Evolutionary conservation across 2,329 filamentous ascomycete genomes (phyloP), one percentile per base, ranked within the genome.

Genomic region (Beauveria sp.): DNA sequence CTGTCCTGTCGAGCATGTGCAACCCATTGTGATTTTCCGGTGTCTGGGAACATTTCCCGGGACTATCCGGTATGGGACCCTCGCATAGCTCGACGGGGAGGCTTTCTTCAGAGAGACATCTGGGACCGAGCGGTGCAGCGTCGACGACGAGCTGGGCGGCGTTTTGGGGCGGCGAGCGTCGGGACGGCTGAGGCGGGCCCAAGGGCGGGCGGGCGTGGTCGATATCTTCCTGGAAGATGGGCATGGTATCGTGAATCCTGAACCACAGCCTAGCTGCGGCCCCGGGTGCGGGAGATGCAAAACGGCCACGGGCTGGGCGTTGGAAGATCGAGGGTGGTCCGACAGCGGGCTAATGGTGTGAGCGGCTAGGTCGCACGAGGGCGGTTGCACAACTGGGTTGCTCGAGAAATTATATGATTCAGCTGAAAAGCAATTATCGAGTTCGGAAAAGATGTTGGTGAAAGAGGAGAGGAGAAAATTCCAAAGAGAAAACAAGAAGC

Each of bases 21-120:
- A 62, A 63, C 18, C 69, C 70, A 54, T 68, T 67, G 26, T 70
- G 67, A 38, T 28, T 61, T 18, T 63, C 65, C 7, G 68, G 67
- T 14, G 65, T 67, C n/a, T 20, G 24, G 20, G 43, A 45, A 26
- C 63, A 50, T 10, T 72, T 65, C 38, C 62, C 66, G 28, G 77
- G 77, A 54, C 73, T 78, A 51, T 81, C 79, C 28, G 70, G 72
- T 18, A 86, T 51, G 1, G 78, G 83, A 0, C 83, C 84, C 60
- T 87, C 84, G 67, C 84, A 86, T 10, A 86, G 73, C 34, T 87
- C 84, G 28, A 82, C 84, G 24, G 79, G 77, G 43, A 86, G 81
- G 68, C 82, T 86, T 69, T 86, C 84, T 63, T 86, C 83, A 0
- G 84, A 86, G 30, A 78, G 70, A 46, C 72, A 71, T 30, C 74